Base-by-base conservation (phyloP, 305 asterid species). In the Fraxinus nigra region DNA sequence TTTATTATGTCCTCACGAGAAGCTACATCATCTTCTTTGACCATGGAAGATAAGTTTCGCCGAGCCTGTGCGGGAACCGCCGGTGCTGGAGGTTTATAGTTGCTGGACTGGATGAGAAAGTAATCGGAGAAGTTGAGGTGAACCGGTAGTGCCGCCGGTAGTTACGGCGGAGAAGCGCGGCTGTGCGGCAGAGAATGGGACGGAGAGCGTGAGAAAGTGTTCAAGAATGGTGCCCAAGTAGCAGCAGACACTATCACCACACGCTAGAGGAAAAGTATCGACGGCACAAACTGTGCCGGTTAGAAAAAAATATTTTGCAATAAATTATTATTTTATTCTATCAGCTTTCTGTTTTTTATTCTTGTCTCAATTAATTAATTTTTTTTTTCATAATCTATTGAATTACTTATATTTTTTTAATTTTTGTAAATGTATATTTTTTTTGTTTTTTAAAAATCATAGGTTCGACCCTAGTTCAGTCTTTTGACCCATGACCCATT, bases 1-100 rank as follows among this genome's bases (percentile, higher is more conserved):
- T 28, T 14, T 5, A 28, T 7, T 51, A 69, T 33, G 20, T 37
- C 61, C 59, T 91, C 89, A 93, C 97, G 43, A 59, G 97, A 86
- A 26, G 93, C 97, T 1, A 88, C 13, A 8, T 82, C 82, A 0
- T 84, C 95, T 56, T 78, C 84, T 81, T 81, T 88, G 34, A 81
- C 72, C 78, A 84, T 77, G 81, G 93, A 69, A 65, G 93, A 81
- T 78, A 81, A 89, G 72, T 77, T 81, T 43, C 97, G 91, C 78
- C 92, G 89, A 59, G 98, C 96, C 80, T 84, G 92, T 30, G 91
- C 90, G 9, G 38, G 46, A 83, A 89, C 86, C 78, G 85, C 79
- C 5, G 24, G 84, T 20, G 51, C 48, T 46, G 75, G 82, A 48
- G 32, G 80, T 59, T 87, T 84, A 26, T 24, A 38, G 70, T 78